Conservation (phyloP, 768 basidiomycete genomes). For the Crepidotus variabilis region DNA sequence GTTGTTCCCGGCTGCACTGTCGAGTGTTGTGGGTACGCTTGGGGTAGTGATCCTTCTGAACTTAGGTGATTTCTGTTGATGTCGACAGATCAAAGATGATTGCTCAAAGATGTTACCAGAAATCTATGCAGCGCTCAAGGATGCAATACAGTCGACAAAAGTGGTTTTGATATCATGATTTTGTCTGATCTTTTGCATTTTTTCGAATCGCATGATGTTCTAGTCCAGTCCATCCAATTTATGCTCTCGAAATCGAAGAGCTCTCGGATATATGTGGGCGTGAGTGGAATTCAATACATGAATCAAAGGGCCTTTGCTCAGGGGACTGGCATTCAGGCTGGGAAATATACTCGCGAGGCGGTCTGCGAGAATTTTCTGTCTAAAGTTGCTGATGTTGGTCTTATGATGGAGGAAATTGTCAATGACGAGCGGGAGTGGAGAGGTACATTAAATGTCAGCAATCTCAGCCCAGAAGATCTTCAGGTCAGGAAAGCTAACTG, state of each 20-base stretch:
- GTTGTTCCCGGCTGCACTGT: slow-evolving; percentile 39
- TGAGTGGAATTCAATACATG: slow-evolving; percentile 13
- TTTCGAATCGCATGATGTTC: slow-evolving; percentile 50
- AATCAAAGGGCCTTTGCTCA: not conserved
- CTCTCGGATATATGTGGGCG: slow-evolving; percentile 54
- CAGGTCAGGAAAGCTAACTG: slow-evolving; percentile 53
- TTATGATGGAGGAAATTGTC: slow-evolving; percentile 44
- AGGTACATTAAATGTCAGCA: slow-evolving; percentile 42
- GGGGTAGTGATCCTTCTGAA: slow-evolving; percentile 48
- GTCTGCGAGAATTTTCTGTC: slow-evolving; percentile 54
- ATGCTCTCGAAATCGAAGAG: slow-evolving; percentile 40
- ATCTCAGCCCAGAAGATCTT: slow-evolving; percentile 44
- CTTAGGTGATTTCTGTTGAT: slow-evolving; percentile 40
- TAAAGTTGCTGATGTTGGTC: slow-evolving; percentile 32
- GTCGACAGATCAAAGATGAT: not conserved
- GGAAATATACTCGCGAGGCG: slow-evolving; percentile 52
- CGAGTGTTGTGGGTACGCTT: slow-evolving; percentile 51
- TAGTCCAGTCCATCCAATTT: slow-evolving; percentile 45
- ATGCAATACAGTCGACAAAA: no score
- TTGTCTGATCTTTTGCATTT: slow-evolving; percentile 76
- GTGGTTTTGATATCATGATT: slow-evolving; percentile 56
- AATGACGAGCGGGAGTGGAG: slow-evolving; percentile 25
- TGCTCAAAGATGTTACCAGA: no score
- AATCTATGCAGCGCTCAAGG: no score
- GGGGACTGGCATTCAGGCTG: slow-evolving; percentile 31